phyloP scores from a whole-genome alignment of 1,139 yeast species.

The Magnusiomyces suaveolens region DNA sequence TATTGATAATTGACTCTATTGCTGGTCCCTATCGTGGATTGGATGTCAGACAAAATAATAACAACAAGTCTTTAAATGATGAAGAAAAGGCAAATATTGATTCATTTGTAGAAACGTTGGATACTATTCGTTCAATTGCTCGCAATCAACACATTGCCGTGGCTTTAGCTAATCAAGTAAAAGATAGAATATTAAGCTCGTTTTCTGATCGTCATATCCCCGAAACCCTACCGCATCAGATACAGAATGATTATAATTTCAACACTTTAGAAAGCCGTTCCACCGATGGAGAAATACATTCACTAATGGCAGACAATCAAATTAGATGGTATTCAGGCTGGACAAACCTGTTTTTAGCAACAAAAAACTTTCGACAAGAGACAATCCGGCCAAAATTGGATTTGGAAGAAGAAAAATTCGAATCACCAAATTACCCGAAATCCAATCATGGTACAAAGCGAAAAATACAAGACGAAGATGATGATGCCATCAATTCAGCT shows the following conservation, averaged over 20 bases:
- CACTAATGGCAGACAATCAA: conserved; percentile 47
- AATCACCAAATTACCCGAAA: too few species aligned
- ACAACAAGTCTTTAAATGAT: neutral
- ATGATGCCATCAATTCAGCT: neutral
- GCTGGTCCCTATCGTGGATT: conserved; percentile 67
- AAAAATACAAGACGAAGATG: neutral
- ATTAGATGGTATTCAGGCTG: conserved; percentile 69
- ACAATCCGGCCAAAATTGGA: neutral
- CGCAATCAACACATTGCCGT: conserved; percentile 45
- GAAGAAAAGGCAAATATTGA: neutral
- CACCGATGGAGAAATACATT: conserved; percentile 10
- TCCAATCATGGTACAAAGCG: too few species aligned
- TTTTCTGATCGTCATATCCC: neutral
- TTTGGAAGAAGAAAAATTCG: neutral
- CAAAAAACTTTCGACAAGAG: neutral
- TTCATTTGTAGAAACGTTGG: neutral
- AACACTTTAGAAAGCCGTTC: conserved; percentile 10
- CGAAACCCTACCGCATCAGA: neutral
- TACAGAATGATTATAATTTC: conserved; percentile 2
- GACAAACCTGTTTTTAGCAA: conserved; percentile 35
- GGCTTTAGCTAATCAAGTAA: conserved; percentile 72
- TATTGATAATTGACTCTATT: conserved; percentile 70
- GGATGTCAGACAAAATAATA: conserved; percentile 1
- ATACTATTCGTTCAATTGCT: conserved; percentile 45
- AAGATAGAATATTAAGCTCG: conserved; percentile 36